phyloP scores from a whole-genome alignment of 2,329 filamentous ascomycete genomes.

The Aureobasidium zeae region DNA sequence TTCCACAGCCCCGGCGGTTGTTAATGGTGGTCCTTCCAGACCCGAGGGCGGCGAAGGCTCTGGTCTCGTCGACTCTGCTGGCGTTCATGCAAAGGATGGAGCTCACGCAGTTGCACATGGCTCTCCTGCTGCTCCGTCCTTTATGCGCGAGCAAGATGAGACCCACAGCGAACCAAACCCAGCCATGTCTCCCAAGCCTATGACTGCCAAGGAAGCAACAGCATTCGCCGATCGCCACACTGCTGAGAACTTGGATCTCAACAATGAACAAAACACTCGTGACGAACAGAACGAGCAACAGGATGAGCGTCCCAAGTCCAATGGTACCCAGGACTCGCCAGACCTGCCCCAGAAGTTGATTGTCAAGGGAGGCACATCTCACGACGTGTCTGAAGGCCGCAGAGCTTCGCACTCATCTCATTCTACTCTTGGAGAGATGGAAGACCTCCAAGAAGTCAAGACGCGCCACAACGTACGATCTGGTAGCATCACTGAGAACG shows the following conservation, averaged over 20 bases:
- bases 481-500: conserved; percentile 69
- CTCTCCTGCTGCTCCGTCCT: not conserved
- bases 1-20: not conserved
- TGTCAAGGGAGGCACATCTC: conserved; percentile 12
- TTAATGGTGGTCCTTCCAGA: conserved; percentile 25
- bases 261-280: not conserved
- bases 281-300: conserved; percentile 6
- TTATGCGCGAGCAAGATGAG: conserved; percentile 5
- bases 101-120: conserved; percentile 46
- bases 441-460: conserved; percentile 22
- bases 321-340: conserved; percentile 6
- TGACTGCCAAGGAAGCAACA: conserved; percentile 18
- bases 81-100: conserved; percentile 54
- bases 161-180: not conserved
- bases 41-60: conserved; percentile 45
- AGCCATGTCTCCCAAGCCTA: conserved; percentile 7
- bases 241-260: not conserved
- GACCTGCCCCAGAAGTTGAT: conserved; percentile 14
- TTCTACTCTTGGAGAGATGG: conserved; percentile 20
- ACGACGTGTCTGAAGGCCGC: conserved; percentile 12
- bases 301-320: too few relatives aligned
- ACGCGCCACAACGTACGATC: conserved; percentile 45
- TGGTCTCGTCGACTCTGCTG: conserved; percentile 45
- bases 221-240: conserved; percentile 16
- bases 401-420: conserved; percentile 15